Conservation (phyloP, 352 stramenopile genomes). For the Phytophthora quininea region DNA sequence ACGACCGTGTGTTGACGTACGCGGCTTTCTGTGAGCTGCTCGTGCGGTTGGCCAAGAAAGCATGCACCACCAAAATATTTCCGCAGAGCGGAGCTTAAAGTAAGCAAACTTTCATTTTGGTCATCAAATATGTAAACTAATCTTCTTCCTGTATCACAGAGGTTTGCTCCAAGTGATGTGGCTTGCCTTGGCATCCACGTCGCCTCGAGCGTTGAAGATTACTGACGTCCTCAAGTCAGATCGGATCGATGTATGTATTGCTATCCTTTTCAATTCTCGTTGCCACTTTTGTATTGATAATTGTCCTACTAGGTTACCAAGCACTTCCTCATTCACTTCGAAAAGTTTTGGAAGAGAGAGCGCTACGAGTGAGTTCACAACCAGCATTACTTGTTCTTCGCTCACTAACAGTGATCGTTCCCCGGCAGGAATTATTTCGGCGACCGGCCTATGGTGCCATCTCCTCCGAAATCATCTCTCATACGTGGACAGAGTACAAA, state of each 20-base stretch:
- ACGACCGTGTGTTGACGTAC: constrained; percentile 69
- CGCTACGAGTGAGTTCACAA: constrained; percentile 55
- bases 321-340: constrained; percentile 72
- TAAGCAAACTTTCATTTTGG: constrained; percentile 13
- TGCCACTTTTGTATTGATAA: not conserved
- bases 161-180: constrained; percentile 87
- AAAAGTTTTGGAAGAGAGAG: constrained; percentile 85
- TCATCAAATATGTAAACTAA: not conserved
- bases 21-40: constrained; percentile 70
- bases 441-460: constrained; percentile 30
- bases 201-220: constrained; percentile 62
- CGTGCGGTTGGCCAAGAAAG: constrained; percentile 61
- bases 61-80: constrained; percentile 39
- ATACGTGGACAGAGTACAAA: constrained; percentile 52
- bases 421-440: constrained; percentile 63
- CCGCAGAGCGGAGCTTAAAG: constrained; percentile 65
- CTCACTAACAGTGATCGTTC: constrained; percentile 4
- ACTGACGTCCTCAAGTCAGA: constrained; percentile 78
- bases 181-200: constrained; percentile 64
- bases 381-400: not conserved
- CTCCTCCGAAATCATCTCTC: constrained; percentile 22
- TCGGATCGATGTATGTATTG: constrained; percentile 44
- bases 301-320: constrained; percentile 48
- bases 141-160: constrained; percentile 16
- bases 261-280: not conserved